A percentile compares a stretch with the other conserved stretches of the same genome.
Conservation (phyloP, 1,284 basidiomycete genomes). For the Rhodotorula mucilaginosa region DNA sequence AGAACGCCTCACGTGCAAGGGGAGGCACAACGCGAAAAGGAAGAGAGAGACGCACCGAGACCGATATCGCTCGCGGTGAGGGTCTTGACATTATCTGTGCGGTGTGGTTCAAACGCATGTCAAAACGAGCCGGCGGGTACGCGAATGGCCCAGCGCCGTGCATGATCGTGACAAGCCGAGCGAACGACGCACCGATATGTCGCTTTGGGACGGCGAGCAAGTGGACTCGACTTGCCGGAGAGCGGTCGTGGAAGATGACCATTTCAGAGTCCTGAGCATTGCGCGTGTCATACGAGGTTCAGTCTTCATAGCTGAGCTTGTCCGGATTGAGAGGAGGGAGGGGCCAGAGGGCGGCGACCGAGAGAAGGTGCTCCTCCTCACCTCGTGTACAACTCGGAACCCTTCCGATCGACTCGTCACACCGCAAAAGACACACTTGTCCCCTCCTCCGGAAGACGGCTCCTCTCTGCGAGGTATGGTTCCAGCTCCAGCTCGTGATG, state of each 20-base stretch:
- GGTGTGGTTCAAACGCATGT: too few species aligned
- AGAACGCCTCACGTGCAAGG: neutral
- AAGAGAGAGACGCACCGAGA: conserved; percentile 15
- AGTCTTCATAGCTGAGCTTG: neutral
- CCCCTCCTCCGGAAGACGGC: neutral
- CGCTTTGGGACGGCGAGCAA: conserved; percentile 29
- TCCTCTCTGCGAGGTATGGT: too few species aligned
- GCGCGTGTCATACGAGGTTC: too few species aligned
- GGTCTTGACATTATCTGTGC: conserved; percentile 34
- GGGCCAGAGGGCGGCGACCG: neutral
- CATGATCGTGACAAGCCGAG: neutral
- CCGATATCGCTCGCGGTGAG: neutral
- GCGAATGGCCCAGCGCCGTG: too few species aligned
- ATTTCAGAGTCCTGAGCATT: conserved; percentile 22
- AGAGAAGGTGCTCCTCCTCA: neutral
- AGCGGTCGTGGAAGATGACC: conserved; percentile 31
- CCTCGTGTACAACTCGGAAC: conserved; percentile 33
- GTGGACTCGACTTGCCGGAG: conserved; percentile 27
- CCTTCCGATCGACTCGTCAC: conserved; percentile 6
- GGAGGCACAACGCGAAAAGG: too few species aligned
- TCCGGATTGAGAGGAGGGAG: neutral
- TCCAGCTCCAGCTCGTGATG: neutral
- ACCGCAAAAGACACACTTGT: conserved; percentile 27
- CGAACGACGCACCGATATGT: conserved; percentile 26
- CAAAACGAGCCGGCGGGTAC: too few species aligned